Evolutionary conservation across 2,329 filamentous ascomycete genomes (phyloP), one percentile per base, ranked within the genome.

Genomic region (Penicillium digitatum): DNA sequence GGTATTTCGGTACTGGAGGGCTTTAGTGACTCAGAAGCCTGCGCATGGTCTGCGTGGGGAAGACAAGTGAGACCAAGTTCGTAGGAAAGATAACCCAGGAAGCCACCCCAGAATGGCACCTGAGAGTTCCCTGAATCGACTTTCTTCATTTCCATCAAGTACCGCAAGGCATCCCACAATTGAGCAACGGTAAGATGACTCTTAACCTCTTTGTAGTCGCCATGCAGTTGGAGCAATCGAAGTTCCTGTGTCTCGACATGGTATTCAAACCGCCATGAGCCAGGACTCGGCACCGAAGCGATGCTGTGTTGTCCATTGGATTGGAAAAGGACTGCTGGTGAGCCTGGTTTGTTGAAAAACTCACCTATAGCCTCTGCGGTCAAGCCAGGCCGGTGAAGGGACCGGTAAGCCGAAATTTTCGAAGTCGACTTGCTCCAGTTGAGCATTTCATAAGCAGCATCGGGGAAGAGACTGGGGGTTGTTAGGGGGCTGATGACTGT

Each of bases 51-150:
- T 32, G 69, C 64, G 45, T 70, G 72, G 85, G 85, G 18, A 80
- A 84, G 60, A 46, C 71, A 67, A 7, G 71, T 77, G 1, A 95
- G 76, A 0, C 90, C 89, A 68, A 91, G 84, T 70, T 96, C 91
- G 57, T 96, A 95, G 0, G 89, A 90, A 48, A 90, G 81, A 65
- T 87, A 95, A 0, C 91, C 91, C 74, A 95, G 84, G 56, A 95
- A 86, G 0, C 91, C 91, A 48, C 90, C 91, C 72, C 89, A 84
- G 68, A 95, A 96, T 0, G 88, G 77, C 20, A 76, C 66, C 1
- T 72, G 59, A 4, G 48, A 37, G 57, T 70, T 66, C 1, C 74
- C 74, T 18, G 62, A 63, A 18, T 61, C 57, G 10, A 77, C 67
- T 49, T 66, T 73, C 47, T 72, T 75, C 62, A 66, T 66, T n/a